Evolutionary conservation across 1,284 basidiomycete genomes (phyloP).

Genomic region (Cryptococcus sp.): DNA sequence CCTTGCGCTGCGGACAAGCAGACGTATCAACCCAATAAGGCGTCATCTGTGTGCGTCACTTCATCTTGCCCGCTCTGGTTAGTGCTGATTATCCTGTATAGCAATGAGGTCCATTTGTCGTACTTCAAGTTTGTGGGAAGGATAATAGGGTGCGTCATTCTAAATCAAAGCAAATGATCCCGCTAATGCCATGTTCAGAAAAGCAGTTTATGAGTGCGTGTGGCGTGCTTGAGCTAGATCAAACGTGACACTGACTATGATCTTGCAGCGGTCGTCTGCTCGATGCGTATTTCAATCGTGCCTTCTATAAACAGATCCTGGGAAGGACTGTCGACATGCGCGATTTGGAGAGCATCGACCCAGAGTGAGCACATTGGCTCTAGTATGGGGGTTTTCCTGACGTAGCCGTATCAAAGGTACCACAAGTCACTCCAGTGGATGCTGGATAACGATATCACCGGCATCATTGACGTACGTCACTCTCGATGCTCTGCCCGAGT

Average conservation of each 20-base stretch:
- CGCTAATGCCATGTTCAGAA: slow-evolving; percentile 24
- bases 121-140: slow-evolving; percentile 99
- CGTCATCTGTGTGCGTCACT: slow-evolving; percentile 68
- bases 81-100: slow-evolving; percentile 5
- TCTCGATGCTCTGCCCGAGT: not conserved
- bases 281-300: slow-evolving; percentile 97
- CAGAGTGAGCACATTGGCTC: slow-evolving; percentile 63
- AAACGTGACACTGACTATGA: slow-evolving; percentile 64
- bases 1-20: slow-evolving; percentile 91
- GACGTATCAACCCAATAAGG: slow-evolving; percentile 96
- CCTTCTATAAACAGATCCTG: slow-evolving; percentile 88
- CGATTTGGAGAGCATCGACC: slow-evolving; percentile 95
- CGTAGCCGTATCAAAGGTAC: slow-evolving; percentile 28
- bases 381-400: slow-evolving; percentile 4
- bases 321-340: slow-evolving; percentile 88
- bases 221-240: no score
- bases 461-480: slow-evolving; percentile 47
- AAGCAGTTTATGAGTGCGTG: slow-evolving; percentile 48
- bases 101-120: slow-evolving; percentile 87
- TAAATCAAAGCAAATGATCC: not conserved
- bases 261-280: slow-evolving; percentile 82
- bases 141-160: slow-evolving; percentile 71
- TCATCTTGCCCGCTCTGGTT: slow-evolving; percentile 20
- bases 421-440: slow-evolving; percentile 56
- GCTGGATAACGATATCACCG: slow-evolving; percentile 54